Conservation (phyloP, 2,329 filamentous ascomycete species). For the Pseudogymnoascus sp. region DNA sequence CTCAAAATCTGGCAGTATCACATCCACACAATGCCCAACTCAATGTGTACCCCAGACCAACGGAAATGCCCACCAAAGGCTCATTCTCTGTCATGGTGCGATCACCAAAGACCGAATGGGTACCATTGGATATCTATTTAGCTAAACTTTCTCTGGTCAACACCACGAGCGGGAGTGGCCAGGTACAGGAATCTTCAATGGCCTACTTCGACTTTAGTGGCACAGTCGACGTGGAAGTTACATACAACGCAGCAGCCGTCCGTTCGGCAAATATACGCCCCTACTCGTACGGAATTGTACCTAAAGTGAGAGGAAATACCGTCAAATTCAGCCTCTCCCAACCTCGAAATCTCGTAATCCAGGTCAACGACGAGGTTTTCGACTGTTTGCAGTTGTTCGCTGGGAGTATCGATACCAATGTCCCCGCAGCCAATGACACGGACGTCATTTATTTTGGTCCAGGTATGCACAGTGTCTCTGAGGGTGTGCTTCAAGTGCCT, state of each 20-base stretch:
- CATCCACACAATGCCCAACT: background rate
- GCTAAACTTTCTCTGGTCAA: background rate
- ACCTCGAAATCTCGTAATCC: background rate
- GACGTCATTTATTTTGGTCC: slow-evolving; percentile 24
- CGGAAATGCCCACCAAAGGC: background rate
- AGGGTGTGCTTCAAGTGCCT: background rate
- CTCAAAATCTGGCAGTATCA: background rate
- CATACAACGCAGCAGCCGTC: background rate
- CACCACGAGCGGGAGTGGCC: background rate
- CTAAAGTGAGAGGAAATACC: background rate
- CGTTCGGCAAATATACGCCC: background rate
- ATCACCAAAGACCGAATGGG: background rate
- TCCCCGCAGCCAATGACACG: slow-evolving; percentile 11
- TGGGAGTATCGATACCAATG: background rate
- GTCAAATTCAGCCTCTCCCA: background rate
- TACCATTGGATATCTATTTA: background rate
- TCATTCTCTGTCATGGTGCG: background rate
- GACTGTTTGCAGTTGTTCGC: background rate
- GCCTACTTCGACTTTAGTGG: background rate
- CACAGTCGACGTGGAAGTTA: background rate
- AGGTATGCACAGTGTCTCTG: slow-evolving; percentile 16
- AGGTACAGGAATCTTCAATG: background rate
- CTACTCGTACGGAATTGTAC: background rate
- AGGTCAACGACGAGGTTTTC: background rate
- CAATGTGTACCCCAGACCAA: background rate